These are phyloP conservation scores for Penicillium manginii DNA, from an alignment of 495 filamentous ascomycete genomes.

Conservation along the genomic window DNA sequence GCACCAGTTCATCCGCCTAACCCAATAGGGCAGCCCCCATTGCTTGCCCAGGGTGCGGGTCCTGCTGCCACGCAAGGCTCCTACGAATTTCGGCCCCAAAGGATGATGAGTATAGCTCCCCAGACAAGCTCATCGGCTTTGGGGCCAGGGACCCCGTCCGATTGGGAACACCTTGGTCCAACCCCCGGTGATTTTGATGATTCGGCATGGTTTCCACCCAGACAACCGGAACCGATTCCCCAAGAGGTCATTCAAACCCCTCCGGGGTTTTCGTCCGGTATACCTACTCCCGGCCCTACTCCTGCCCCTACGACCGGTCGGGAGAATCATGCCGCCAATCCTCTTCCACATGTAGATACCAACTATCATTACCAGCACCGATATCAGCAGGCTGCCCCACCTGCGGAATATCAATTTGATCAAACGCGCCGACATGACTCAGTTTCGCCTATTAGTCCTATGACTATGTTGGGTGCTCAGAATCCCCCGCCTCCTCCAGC, in stretches of 20 bases:
- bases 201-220: conserved; percentile 31
- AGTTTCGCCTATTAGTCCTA: conserved; percentile 33
- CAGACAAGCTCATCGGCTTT: conserved; percentile 46
- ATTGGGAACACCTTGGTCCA: conserved; percentile 61
- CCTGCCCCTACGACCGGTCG: not conserved
- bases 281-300: conserved; percentile 4
- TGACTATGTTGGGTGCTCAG: conserved; percentile 17
- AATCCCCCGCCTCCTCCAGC: conserved; percentile 23
- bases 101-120: conserved; percentile 11
- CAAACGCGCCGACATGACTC: conserved; percentile 9
- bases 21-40: conserved; percentile 18
- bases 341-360: conserved; percentile 16
- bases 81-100: conserved; percentile 17
- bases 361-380: conserved; percentile 3
- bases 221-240: conserved; percentile 15
- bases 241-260: conserved; percentile 16
- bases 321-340: conserved; percentile 1
- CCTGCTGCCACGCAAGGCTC: conserved; percentile 24
- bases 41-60: conserved; percentile 23
- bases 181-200: conserved; percentile 39
- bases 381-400: not conserved
- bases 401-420: conserved; percentile 1
- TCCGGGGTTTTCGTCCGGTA: conserved; percentile 16
- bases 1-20: conserved; percentile 22
- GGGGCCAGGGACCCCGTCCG: conserved; percentile 58